Evolutionary conservation across 108 stramenopile species (phyloP).

Genomic region (Aurantiochytrium sp.): DNA sequence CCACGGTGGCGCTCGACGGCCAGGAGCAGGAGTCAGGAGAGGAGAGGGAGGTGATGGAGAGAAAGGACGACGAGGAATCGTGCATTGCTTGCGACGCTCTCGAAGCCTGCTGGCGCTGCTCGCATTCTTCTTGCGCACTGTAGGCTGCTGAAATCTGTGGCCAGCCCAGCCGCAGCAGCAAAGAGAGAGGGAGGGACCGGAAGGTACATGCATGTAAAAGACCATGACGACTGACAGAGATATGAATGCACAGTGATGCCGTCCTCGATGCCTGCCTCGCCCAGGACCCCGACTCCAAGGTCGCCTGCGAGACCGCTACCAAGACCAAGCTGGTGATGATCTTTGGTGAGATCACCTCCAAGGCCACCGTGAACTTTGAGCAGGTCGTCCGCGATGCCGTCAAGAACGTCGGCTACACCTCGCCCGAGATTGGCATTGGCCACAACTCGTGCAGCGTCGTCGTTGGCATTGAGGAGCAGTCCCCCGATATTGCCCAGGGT

Average conservation of each 20-base stretch:
- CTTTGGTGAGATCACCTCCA: slow-evolving; percentile 62
- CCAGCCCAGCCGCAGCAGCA: no score
- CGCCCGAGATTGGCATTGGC: slow-evolving; percentile 57
- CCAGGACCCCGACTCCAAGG: slow-evolving; percentile 56
- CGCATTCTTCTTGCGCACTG: no score
- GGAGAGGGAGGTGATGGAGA: no score
- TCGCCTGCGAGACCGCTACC: slow-evolving; percentile 65
- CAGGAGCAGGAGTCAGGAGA: no score
- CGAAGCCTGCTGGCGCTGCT: no score
- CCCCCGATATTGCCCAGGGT: slow-evolving; percentile 59
- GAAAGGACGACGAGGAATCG: no score
- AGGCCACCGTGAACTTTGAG: slow-evolving; percentile 62
- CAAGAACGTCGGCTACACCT: slow-evolving; percentile 61
- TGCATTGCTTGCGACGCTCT: no score
- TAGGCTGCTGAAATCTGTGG: no score
- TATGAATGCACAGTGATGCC: slow-evolving; percentile 38
- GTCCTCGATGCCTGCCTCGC: slow-evolving; percentile 57
- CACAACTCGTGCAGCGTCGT: slow-evolving; percentile 58
- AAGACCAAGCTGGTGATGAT: slow-evolving; percentile 66
- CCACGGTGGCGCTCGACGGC: no score
- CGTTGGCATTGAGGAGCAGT: slow-evolving; percentile 60
- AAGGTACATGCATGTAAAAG: no score
- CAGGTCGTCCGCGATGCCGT: slow-evolving; percentile 55
- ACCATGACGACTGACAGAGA: background rate
- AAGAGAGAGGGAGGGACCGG: no score